These are phyloP conservation scores for Macrolepiota dolichaula DNA, from an alignment of 768 basidiomycete genomes.

Conservation along the genomic window DNA sequence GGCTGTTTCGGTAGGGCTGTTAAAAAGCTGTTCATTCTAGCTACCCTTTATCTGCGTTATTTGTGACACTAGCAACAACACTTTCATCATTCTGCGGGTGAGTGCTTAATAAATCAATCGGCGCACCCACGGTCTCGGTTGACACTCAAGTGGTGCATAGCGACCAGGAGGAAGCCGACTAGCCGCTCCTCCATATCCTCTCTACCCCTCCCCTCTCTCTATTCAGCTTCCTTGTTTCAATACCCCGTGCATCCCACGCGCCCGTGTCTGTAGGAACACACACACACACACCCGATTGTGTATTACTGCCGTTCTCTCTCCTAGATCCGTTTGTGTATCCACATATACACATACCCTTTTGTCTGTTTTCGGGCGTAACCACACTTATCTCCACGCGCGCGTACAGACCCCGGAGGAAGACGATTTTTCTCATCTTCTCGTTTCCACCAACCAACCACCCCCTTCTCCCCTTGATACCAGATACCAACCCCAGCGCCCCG, in stretches of 20 bases:
- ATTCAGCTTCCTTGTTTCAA: neutral
- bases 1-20: no score
- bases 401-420: no score
- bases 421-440: no score
- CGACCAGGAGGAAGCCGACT: conserved; percentile 6
- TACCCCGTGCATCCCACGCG: neutral
- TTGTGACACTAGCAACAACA: neutral
- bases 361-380: no score
- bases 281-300: no score
- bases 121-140: conserved; percentile 5
- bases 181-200: neutral
- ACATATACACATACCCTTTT: neutral
- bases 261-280: no score
- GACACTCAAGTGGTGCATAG: conserved; percentile 3
- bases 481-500: no score
- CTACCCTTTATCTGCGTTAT: neutral
- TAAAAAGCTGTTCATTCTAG: neutral
- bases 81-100: conserved; percentile 9
- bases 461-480: no score
- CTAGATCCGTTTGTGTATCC: conserved; percentile 8
- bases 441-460: no score
- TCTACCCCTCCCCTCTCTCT: neutral
- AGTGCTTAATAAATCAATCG: neutral
- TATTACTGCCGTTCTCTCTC: neutral
- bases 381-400: no score